Evolutionary conservation across 106 monocot species (phyloP).

Genomic region (Acorus calamus): DNA sequence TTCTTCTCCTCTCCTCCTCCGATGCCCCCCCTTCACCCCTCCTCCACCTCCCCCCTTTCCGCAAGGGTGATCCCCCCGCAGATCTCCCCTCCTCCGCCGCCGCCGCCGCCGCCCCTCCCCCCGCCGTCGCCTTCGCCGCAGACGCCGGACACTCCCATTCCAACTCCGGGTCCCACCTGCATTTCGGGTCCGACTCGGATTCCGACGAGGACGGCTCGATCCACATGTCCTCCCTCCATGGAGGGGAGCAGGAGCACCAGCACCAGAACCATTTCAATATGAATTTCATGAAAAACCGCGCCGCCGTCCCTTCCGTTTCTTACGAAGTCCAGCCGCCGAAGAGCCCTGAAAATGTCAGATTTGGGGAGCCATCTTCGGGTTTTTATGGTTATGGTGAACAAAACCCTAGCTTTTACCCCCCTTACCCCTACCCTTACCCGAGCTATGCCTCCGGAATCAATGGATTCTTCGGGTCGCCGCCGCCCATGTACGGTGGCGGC

Average conservation of each 20-base stretch:
- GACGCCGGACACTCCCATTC: too few species aligned
- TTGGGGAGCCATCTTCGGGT: background rate
- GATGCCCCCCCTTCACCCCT: background rate
- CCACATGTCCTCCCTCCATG: background rate
- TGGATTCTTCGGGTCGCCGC: conserved; percentile 4
- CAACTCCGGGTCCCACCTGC: background rate
- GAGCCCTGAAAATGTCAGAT: conserved; percentile 2
- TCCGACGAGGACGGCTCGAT: background rate
- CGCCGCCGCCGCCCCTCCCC: background rate
- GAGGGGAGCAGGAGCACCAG: too few species aligned
- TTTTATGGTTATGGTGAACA: background rate
- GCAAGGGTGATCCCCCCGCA: conserved; percentile 2
- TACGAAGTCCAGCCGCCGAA: background rate
- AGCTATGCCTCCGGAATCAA: conserved; percentile 4
- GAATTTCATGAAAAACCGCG: conserved; percentile 4
- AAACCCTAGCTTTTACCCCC: background rate
- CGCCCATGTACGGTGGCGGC: background rate
- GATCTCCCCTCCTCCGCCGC: background rate
- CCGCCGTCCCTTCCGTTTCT: conserved; percentile 4
- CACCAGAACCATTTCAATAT: background rate
- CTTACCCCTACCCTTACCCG: background rate
- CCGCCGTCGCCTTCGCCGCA: too few species aligned
- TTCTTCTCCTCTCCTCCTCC: background rate
- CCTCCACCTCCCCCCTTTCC: conserved; percentile 1
- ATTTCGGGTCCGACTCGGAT: background rate